These are phyloP conservation scores for Phaffomyces opuntiae DNA, from an alignment of 805 yeast genomes.

Conservation along the genomic window DNA sequence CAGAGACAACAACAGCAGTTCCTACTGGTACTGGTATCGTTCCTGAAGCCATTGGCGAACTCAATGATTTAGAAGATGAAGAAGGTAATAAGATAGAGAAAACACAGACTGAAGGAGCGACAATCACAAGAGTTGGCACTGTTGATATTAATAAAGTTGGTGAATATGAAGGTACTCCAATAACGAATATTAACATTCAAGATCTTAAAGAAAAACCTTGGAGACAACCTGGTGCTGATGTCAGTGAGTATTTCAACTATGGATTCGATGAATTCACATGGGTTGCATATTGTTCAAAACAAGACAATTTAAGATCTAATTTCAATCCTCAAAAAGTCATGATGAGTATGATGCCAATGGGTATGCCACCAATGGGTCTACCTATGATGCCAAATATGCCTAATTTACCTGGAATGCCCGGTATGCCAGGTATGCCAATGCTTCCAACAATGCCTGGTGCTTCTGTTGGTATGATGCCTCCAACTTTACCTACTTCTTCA, in stretches of 20 bases:
- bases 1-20: constrained; percentile 21
- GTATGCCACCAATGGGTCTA: constrained; percentile 20
- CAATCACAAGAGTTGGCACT: constrained; percentile 33
- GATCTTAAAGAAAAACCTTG: constrained; percentile 92
- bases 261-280: constrained; percentile 97
- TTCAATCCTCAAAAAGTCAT: constrained; percentile 78
- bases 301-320: constrained; percentile 72
- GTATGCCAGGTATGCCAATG: neutral
- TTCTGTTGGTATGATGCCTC: neutral
- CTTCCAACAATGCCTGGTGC: neutral
- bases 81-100: constrained; percentile 11
- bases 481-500: neutral
- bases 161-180: constrained; percentile 69
- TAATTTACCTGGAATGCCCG: too few relatives aligned
- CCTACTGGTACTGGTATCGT: constrained; percentile 3
- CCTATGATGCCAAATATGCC: constrained; percentile 17
- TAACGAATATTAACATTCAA: constrained; percentile 74
- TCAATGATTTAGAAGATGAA: constrained; percentile 24
- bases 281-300: constrained; percentile 87
- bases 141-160: constrained; percentile 71
- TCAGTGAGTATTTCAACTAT: constrained; percentile 89
- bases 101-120: constrained; percentile 29
- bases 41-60: constrained; percentile 27
- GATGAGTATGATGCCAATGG: constrained; percentile 45
- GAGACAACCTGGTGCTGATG: constrained; percentile 96